Percentiles rank a stretch among this genome's conserved stretches.
phyloP scores from a whole-genome alignment of 148 eudicot species.

The Chenopodium formosanum region DNA sequence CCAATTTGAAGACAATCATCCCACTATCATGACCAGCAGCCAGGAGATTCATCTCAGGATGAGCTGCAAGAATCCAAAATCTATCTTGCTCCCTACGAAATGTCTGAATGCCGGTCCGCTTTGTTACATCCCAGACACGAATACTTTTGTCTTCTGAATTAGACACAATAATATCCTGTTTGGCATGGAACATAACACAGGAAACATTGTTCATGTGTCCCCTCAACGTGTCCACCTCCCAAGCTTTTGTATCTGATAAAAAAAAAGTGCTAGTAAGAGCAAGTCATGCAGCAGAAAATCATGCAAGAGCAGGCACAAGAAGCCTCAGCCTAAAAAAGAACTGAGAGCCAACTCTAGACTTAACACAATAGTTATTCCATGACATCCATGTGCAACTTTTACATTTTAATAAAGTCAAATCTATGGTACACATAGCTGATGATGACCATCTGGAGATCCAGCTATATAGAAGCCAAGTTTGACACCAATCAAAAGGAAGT shows the following conservation, averaged over 20 bases:
- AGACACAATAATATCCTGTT: conserved; percentile 89
- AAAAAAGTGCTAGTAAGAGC: conserved; percentile 17
- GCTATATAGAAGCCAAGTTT: background rate
- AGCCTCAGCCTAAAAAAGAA: background rate
- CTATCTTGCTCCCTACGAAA: conserved; percentile 86
- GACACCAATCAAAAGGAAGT: background rate
- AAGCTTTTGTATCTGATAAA: conserved; percentile 78
- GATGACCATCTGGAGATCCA: background rate
- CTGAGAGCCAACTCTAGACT: background rate
- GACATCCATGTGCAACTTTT: background rate
- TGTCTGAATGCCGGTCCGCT: conserved; percentile 78
- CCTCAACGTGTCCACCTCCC: conserved; percentile 91
- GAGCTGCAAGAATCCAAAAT: conserved; percentile 81
- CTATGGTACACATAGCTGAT: background rate
- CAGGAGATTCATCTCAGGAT: conserved; percentile 80
- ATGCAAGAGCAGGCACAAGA: background rate
- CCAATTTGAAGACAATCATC: conserved; percentile 83
- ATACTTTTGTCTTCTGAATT: conserved; percentile 94
- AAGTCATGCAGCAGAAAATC: conserved; percentile 1
- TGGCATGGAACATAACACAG: conserved; percentile 80
- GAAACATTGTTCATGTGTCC: conserved; percentile 93
- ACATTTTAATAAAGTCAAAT: background rate
- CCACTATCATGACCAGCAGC: conserved; percentile 92
- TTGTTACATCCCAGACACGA: conserved; percentile 88
- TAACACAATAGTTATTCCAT: background rate